These are phyloP conservation scores for Venturia pyrina DNA, from an alignment of 2,329 filamentous ascomycete genomes.

Conservation along the genomic window DNA sequence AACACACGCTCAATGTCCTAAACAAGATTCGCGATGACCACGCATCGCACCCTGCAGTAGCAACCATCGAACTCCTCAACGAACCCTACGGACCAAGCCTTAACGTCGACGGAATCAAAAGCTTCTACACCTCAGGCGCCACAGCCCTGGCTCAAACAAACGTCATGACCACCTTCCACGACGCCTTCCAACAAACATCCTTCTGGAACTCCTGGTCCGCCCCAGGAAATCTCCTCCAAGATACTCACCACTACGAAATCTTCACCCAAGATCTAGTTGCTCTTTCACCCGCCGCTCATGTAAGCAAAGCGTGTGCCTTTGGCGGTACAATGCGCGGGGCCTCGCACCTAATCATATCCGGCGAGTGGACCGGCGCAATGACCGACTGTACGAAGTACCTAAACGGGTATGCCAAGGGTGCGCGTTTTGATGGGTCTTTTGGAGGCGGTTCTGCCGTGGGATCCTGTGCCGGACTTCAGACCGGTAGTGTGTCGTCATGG, in stretches of 20 bases:
- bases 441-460: conserved; percentile 55
- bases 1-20: conserved; percentile 80
- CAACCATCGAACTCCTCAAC: conserved; percentile 85
- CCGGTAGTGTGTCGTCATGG: conserved; percentile 60
- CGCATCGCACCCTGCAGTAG: conserved; percentile 79
- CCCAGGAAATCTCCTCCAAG: conserved; percentile 32
- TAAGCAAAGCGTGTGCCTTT: conserved; percentile 34
- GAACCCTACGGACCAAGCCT: conserved; percentile 53
- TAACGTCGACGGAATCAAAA: conserved; percentile 32
- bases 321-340: conserved; percentile 35
- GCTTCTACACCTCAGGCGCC: conserved; percentile 41
- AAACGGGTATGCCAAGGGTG: conserved; percentile 37
- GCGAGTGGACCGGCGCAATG: conserved; percentile 38
- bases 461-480: conserved; percentile 68
- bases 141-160: conserved; percentile 32
- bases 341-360: conserved; percentile 37
- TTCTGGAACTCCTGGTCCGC: conserved; percentile 34
- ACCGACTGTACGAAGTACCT: conserved; percentile 40
- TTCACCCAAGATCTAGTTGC: conserved; percentile 30
- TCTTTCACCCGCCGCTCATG: conserved; percentile 29
- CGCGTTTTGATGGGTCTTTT: conserved; percentile 74
- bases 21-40: conserved; percentile 76
- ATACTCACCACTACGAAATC: conserved; percentile 40
- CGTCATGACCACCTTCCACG: conserved; percentile 36
- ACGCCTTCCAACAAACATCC: conserved; percentile 33